Evolutionary conservation across 106 monocot genomes (phyloP).

Genomic region (Dactylorhiza incarnata): DNA sequence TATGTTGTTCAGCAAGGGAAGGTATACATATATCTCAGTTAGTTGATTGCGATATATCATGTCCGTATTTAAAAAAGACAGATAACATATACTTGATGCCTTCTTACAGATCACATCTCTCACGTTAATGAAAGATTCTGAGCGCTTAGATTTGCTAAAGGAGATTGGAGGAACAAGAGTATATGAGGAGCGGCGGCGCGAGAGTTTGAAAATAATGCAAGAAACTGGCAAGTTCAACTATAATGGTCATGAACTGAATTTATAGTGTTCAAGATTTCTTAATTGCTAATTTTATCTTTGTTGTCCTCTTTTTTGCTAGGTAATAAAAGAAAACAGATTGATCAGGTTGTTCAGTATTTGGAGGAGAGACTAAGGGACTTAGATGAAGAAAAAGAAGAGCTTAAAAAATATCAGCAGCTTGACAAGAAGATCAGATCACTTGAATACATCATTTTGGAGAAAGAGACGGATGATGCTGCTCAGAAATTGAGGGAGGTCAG

Average conservation of each 20-base stretch:
- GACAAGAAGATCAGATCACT: conserved; percentile 89
- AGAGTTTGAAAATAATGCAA: conserved; percentile 99
- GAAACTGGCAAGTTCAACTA: conserved; percentile 69
- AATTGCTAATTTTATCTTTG: neutral
- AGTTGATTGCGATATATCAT: neutral
- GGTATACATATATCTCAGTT: conserved; percentile 30
- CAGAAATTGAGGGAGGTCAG: conserved; percentile 68
- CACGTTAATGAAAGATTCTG: conserved; percentile 95
- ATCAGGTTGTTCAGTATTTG: conserved; percentile 95
- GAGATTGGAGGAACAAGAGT: conserved; percentile 98
- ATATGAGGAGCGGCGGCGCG: conserved; percentile 90
- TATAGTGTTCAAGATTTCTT: neutral
- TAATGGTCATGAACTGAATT: neutral
- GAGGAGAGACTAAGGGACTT: conserved; percentile 90
- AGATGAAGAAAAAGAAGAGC: conserved; percentile 99
- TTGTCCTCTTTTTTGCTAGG: conserved; percentile 1
- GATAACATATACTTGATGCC: neutral
- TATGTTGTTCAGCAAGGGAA: conserved; percentile 99
- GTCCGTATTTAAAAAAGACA: neutral
- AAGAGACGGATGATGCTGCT: conserved; percentile 69
- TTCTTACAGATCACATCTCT: conserved; percentile 77
- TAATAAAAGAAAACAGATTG: conserved; percentile 92
- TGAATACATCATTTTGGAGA: conserved; percentile 91
- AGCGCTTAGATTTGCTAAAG: conserved; percentile 87
- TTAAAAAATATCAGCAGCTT: conserved; percentile 89